Evolutionary conservation across 2,329 filamentous ascomycete genomes (phyloP), one percentile per base, ranked within the genome.

Genomic region (Colletotrichum sp.): DNA sequence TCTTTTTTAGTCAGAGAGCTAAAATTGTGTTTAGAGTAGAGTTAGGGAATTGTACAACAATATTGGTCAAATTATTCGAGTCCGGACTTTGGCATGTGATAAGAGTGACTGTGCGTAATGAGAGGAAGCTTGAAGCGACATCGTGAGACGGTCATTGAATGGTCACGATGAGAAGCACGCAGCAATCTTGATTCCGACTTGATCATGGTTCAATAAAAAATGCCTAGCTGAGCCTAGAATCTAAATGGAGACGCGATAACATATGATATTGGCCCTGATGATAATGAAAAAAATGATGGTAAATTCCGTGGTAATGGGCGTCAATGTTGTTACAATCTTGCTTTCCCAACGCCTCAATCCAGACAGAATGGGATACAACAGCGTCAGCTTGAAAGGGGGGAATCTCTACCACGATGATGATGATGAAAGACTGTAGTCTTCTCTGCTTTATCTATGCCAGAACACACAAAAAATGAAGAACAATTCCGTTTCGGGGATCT

Each of bases 291-390:
- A 52, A 34, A 32, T 36, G 56, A 39, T 70, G 27, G 56, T 62
- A 27, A 43, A 55, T 56, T 56, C 61, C 61, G 61, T 43, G 9
- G 65, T 36, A 52, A 52, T 28, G 32, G 32, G 61, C 25, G 65
- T 36, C 28, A 52, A 27, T 60, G 55, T 69, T 69, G 66, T 60
- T 61, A 69, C 66, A 61, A 69, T 69, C 67, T 70, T 69, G 43
- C 43, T 52, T 52, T 52, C 43, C 43, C 48, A 67, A 55, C 65
- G 48, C 65, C 48, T 64, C 22, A 27, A 39, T 64, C 22, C n/a
- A 52, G 43, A 52, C 10, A 52, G n/a, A 22, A 52, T 22, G 43
- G 43, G 43, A 64, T n/a, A 64, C 34, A 43, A 12, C 32, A 28
- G 52, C 52, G 34, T 66, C 62, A 43, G 62, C 62, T 43, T 52